phyloP scores from a whole-genome alignment of 176 grass and related monocot species.

The Elaeis guineensis region DNA sequence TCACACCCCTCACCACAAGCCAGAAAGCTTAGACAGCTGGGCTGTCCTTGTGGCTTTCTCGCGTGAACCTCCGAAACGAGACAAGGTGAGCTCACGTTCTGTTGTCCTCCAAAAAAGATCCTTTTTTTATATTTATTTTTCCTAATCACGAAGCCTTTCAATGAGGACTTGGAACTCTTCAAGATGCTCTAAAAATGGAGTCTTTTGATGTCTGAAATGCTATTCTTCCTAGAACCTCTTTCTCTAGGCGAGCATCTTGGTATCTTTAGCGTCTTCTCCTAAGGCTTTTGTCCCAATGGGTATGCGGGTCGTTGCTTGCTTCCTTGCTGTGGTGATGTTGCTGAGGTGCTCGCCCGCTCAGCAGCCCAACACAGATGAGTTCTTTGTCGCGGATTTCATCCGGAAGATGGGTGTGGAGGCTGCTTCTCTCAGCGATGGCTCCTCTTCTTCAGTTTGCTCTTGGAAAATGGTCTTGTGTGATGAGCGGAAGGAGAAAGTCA shows the following conservation, averaged over 20 bases:
- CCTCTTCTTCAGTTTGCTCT: constrained; percentile 30
- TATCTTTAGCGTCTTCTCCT: too few species aligned
- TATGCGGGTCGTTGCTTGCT: neutral
- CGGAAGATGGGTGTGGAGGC: constrained; percentile 26
- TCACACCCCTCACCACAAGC: too few species aligned
- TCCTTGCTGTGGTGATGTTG: constrained; percentile 3
- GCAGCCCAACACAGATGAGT: constrained; percentile 79
- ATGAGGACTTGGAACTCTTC: too few species aligned
- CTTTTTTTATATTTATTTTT: too few species aligned
- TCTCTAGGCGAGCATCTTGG: too few species aligned
- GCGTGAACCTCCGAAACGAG: too few species aligned
- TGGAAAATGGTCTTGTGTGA: constrained; percentile 59
- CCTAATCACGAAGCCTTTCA: too few species aligned
- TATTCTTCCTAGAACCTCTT: neutral
- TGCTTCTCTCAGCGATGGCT: constrained; percentile 12
- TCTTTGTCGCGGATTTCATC: constrained; percentile 59
- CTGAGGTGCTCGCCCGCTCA: constrained; percentile 24
- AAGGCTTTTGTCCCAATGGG: neutral
- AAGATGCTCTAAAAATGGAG: constrained; percentile 1
- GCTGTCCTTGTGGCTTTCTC: too few species aligned
- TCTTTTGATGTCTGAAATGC: constrained; percentile 7
- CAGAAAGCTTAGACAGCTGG: too few species aligned
- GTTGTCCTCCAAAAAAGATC: too few species aligned
- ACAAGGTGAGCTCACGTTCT: too few species aligned
- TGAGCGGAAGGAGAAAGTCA: constrained; percentile 27